Evolutionary conservation across 2,329 filamentous ascomycete species (phyloP).

Genomic region (Septoria linicola): DNA sequence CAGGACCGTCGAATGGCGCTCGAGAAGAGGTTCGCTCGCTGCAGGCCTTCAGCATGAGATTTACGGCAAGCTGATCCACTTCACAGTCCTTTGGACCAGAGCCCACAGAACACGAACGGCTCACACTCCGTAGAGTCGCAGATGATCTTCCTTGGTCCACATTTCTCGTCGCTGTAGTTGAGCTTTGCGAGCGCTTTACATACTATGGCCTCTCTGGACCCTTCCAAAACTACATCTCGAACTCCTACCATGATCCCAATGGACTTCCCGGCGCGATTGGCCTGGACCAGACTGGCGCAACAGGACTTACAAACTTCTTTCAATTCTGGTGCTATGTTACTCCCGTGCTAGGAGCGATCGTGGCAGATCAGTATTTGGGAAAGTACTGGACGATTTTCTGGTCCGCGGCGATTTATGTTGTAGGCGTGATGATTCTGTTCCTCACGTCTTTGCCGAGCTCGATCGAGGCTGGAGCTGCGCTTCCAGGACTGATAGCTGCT

Average conservation of each 20-base stretch:
- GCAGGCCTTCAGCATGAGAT: too few relatives aligned
- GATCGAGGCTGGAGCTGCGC: constrained; percentile 58
- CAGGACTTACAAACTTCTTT: constrained; percentile 45
- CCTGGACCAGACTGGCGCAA: constrained; percentile 42
- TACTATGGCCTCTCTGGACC: constrained; percentile 34
- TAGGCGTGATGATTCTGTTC: constrained; percentile 66
- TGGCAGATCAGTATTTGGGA: constrained; percentile 53
- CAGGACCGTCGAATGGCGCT: not conserved
- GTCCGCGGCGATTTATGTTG: constrained; percentile 61
- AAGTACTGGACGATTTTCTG: constrained; percentile 69
- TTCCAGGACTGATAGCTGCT: constrained; percentile 62
- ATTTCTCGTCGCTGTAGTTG: constrained; percentile 26
- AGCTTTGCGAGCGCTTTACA: constrained; percentile 30
- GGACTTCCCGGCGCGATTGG: constrained; percentile 36
- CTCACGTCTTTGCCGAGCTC: constrained; percentile 62
- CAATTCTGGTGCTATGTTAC: constrained; percentile 41
- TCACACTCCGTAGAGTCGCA: constrained; percentile 45
- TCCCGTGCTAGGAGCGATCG: constrained; percentile 26
- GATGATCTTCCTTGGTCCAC: constrained; percentile 44
- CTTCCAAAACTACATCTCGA: constrained; percentile 50
- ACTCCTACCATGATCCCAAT: constrained; percentile 40
- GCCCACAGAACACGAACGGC: constrained; percentile 44
- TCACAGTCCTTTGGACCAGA: constrained; percentile 15
- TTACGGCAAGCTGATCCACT: too few relatives aligned
- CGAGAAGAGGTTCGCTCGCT: not conserved